phyloP scores from a whole-genome alignment of 2,329 filamentous ascomycete species.

The Tolypocladium tropicale region DNA sequence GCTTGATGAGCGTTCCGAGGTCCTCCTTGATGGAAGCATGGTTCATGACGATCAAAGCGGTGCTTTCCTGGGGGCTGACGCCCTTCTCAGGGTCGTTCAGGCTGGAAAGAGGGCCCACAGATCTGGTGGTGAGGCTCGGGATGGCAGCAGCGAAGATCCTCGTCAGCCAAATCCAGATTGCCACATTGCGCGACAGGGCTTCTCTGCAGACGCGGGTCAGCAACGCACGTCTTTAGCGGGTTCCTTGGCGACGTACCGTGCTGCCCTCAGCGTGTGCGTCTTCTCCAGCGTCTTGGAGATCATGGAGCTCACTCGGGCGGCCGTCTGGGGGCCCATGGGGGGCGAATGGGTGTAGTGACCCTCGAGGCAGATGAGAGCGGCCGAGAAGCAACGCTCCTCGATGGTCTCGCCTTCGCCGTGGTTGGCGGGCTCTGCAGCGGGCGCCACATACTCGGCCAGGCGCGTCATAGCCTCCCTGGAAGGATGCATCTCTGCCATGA shows the following conservation, averaged over 20 bases:
- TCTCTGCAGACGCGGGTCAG: constrained; percentile 32
- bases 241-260: constrained; percentile 33
- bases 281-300: constrained; percentile 52
- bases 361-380: constrained; percentile 50
- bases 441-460: constrained; percentile 12
- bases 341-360: constrained; percentile 48
- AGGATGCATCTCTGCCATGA: neutral
- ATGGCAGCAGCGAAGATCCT: constrained; percentile 52
- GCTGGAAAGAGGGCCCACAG: constrained; percentile 44
- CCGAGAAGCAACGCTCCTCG: constrained; percentile 53
- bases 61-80: constrained; percentile 51
- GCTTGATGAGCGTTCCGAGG: constrained; percentile 52
- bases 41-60: constrained; percentile 52
- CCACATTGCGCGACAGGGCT: constrained; percentile 49
- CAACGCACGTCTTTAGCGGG: neutral
- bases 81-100: constrained; percentile 44
- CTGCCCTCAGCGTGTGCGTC: constrained; percentile 50
- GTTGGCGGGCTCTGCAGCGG: constrained; percentile 7
- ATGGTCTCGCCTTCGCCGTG: constrained; percentile 34
- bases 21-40: constrained; percentile 51
- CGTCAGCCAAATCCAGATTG: constrained; percentile 55
- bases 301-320: constrained; percentile 44
- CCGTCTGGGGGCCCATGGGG: constrained; percentile 46
- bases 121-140: constrained; percentile 48
- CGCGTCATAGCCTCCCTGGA: constrained; percentile 13